A percentile compares a stretch with the other conserved stretches of the same genome.
Evolutionary conservation across 192 early-diverging fungal species (phyloP).

Genomic region (Backusella tarrabulga): DNA sequence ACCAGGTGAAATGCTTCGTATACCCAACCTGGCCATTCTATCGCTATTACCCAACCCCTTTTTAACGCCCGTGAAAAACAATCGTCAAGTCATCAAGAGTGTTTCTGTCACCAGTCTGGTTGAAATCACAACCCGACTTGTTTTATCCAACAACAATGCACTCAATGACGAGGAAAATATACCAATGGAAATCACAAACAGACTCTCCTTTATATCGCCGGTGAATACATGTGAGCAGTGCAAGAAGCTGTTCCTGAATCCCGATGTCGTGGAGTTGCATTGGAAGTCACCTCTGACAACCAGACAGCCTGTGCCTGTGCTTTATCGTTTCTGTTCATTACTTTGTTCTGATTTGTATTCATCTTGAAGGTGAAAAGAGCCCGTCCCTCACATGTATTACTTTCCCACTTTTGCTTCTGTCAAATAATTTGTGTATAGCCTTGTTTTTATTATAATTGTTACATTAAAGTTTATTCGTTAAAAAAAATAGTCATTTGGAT

Average conservation of each 20-base stretch:
- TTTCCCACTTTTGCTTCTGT: not conserved
- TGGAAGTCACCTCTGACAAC: not conserved
- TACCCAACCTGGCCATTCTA: not conserved
- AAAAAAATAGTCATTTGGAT: too few relatives aligned
- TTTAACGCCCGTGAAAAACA: not conserved
- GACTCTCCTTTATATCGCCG: not conserved
- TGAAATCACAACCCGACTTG: constrained; percentile 1
- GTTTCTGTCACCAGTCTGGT: not conserved
- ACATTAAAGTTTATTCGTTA: too few relatives aligned
- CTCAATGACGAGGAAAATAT: not conserved
- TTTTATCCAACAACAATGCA: not conserved
- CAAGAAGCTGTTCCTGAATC: not conserved
- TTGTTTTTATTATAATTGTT: too few relatives aligned
- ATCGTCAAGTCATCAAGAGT: not conserved
- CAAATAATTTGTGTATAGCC: not conserved
- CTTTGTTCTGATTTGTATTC: not conserved
- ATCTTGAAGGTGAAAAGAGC: not conserved
- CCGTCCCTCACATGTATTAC: too few relatives aligned
- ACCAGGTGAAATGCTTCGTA: not conserved
- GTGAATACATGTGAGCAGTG: not conserved
- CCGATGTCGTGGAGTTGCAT: not conserved
- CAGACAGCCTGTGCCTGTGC: not conserved
- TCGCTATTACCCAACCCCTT: not conserved
- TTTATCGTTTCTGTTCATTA: not conserved
- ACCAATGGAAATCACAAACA: not conserved